Evolutionary conservation across 768 basidiomycete species (phyloP).

Genomic region (Rhizopogon sp.): DNA sequence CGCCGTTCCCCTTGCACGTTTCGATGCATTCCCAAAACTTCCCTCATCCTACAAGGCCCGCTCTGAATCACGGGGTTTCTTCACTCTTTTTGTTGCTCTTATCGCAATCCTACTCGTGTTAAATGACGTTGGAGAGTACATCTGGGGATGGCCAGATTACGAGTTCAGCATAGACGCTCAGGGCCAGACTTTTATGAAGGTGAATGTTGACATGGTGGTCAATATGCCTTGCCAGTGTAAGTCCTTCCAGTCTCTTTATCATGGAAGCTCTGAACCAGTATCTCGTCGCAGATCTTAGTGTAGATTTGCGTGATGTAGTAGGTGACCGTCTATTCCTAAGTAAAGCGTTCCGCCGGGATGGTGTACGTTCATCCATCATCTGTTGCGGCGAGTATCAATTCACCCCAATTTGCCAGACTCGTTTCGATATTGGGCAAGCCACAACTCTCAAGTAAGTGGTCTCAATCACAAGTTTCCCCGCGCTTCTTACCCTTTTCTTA

Average conservation of each 20-base stretch:
- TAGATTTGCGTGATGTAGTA: slow-evolving; percentile 90
- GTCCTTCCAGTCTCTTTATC: slow-evolving; percentile 25
- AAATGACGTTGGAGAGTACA: slow-evolving; percentile 85
- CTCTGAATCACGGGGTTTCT: slow-evolving; percentile 74
- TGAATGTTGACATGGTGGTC: slow-evolving; percentile 91
- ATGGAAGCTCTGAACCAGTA: background rate
- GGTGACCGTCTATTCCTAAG: slow-evolving; percentile 88
- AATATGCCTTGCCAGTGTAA: slow-evolving; percentile 91
- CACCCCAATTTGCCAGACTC: slow-evolving; percentile 40
- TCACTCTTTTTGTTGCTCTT: slow-evolving; percentile 67
- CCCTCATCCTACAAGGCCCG: slow-evolving; percentile 77
- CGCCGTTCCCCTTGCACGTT: slow-evolving; percentile 58
- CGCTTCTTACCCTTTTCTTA: background rate
- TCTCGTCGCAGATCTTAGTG: slow-evolving; percentile 59
- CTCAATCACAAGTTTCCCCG: too few species aligned
- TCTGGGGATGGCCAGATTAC: slow-evolving; percentile 92
- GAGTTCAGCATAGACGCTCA: slow-evolving; percentile 82
- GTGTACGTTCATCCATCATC: slow-evolving; percentile 41
- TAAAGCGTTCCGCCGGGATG: slow-evolving; percentile 76
- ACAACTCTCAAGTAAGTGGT: slow-evolving; percentile 53
- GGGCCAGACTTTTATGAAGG: slow-evolving; percentile 56
- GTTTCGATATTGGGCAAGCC: slow-evolving; percentile 81
- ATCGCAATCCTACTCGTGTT: slow-evolving; percentile 71
- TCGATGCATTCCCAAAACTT: slow-evolving; percentile 87
- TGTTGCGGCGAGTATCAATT: background rate